Evolutionary conservation across 805 yeast genomes (phyloP), one percentile per base, ranked within the genome.

Genomic region (Cyberlindnera euphorbiiphila): DNA sequence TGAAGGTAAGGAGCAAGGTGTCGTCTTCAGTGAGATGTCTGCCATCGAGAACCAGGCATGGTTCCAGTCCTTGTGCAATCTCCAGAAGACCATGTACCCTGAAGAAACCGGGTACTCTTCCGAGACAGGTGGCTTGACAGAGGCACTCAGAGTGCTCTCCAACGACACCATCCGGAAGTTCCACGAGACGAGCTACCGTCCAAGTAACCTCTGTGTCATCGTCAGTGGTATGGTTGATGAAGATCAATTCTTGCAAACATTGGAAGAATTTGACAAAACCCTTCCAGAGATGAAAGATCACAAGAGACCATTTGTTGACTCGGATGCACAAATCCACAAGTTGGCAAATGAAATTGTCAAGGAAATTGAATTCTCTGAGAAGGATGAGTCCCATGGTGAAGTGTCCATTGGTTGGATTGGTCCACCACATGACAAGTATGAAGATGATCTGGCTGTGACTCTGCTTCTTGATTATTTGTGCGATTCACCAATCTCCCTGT

Each of bases 1-100:
- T 2, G 72, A 76, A 8, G 95, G 85, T 22, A 78, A 82, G 47
- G 98, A 93, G 50, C 87, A 87, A 57, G 98, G 98, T 50, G 98
- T 93, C 21, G 98, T 93, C 4, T 93, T 84, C 57, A 82, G 94
- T 36, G 98, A 93, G 63, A 93, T 93, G 98, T 96, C 86, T 55
- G 97, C 88, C 19, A 79, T 84, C 39, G 95, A 88, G 59, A 76
- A 76, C 51, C 85, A 82, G 45, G 73, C 89, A 12, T 79, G 80
- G 76, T 83, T 82, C 46, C 63, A 81, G 10, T 57, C 81, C 3
- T 74, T 70, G 48, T 65, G 84, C 45, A 76, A 76, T 36, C 63
- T 78, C 43, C 85, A 79, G 53, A 71, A 79, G 51, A 53, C 72
- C 0, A 51, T 84, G 50, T 83, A 72, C 45, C 61, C 66, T 13